A percentile compares a stretch with the other conserved stretches of the same genome.
These are phyloP conservation scores for Monilinia vaccinii-corymbosi DNA, from an alignment of 2,329 filamentous ascomycete species.

Conservation along the genomic window DNA sequence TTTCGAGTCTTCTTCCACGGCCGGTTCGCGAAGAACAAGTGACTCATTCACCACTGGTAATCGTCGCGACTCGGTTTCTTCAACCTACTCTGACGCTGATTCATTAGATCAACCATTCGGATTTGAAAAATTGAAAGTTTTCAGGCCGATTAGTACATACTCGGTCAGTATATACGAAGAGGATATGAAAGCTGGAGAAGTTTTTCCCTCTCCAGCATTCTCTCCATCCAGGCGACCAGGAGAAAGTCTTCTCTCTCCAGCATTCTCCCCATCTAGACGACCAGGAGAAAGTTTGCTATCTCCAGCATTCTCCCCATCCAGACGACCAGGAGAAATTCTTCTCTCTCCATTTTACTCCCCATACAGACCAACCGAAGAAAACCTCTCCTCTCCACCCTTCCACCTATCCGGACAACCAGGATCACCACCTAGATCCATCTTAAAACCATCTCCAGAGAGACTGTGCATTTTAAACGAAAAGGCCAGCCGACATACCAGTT, in stretches of 20 bases:
- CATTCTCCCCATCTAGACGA: neutral
- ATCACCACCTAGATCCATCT: neutral
- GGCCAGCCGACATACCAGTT: neutral
- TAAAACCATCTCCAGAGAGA: neutral
- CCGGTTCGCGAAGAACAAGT: neutral
- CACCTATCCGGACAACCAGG: too few species aligned
- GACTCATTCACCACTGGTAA: neutral
- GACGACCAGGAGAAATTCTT: neutral
- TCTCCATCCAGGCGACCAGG: neutral
- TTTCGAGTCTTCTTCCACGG: neutral
- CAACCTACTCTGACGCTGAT: neutral
- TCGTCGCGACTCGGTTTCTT: neutral
- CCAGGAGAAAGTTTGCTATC: neutral
- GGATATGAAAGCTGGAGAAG: neutral
- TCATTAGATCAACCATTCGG: neutral
- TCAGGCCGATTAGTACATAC: constrained; percentile 16
- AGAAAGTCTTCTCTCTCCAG: neutral
- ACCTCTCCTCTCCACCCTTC: too few species aligned
- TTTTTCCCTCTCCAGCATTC: neutral
- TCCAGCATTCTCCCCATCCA: neutral
- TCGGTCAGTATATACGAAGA: constrained; percentile 13
- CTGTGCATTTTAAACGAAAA: neutral
- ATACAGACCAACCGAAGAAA: neutral
- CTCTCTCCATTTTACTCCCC: neutral
- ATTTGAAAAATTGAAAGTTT: neutral